Evolutionary conservation across 495 filamentous ascomycete genomes (phyloP), one percentile per base, ranked within the genome.

Genomic region (Xanthoparmelia taractica): DNA sequence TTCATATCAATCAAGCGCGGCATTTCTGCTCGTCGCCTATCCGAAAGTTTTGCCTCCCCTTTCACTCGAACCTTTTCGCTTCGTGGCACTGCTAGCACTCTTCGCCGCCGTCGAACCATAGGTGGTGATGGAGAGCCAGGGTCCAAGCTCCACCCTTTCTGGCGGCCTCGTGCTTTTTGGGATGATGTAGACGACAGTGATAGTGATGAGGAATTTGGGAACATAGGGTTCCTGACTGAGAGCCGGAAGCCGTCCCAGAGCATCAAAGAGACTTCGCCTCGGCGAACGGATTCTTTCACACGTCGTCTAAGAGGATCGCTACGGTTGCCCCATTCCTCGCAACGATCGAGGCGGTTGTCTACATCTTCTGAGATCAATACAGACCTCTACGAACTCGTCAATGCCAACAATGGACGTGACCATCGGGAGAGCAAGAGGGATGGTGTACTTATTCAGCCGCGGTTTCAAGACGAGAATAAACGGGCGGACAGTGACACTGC

Each of bases 91-190:
- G 40, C 66, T 58, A 60, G 65, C 25, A 57, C 57, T 6, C 69
- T 78, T 17, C 74, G 75, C 3, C 73, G 74, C 60, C 80, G 84
- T 33, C 75, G 77, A 20, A 78, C 72, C 60, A 71, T 73, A 3
- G 75, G 73, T 33, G 70, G 78, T 23, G 76, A 82, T 41, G 69
- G 66, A 8, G 63, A 80, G 45, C 69, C 67, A 8, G 63, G 80
- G 41, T 80, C 78, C 58, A 84, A 80, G 56, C 76, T 92, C 8
- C 87, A 94, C 69, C 90, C 91, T 2, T 87, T 88, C 73, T 96
- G 92, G 91, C 82, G 85, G 33, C 90, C 91, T 7, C 83, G 82
- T 31, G 78, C 84, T 31, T 90, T 89, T 70, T 88, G 84, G 79
- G 86, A 89, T 36, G 84, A 87, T 61, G 74, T 80, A 8, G 79